Evolutionary conservation across 108 stramenopile genomes (phyloP), one percentile per base, ranked within the genome.

Genomic region (Pelagomonas calceolata): DNA sequence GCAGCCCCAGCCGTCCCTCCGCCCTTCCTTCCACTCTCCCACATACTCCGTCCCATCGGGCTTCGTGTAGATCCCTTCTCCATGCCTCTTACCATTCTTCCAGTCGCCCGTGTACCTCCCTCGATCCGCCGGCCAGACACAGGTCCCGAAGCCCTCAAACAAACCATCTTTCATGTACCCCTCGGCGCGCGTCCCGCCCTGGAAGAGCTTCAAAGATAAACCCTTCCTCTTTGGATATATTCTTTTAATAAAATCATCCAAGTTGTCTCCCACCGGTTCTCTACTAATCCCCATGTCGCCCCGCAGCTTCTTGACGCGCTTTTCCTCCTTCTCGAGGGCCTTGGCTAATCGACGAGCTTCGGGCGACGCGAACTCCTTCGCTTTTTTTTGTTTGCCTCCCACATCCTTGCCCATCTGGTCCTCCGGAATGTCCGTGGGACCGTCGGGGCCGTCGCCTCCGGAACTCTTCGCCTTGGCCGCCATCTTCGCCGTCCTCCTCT

Each of bases 31-130:
- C 60, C 73, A 78, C 46, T 65, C 30, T 21, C 77, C 77, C 31
- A 67, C 43, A 46, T 78, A 78, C 15, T 74, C n/a, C n/a, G n/a
- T n/a, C n/a, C n/a, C n/a, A n/a, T n/a, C n/a, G n/a, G n/a, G n/a
- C n/a, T n/a, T n/a, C n/a, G n/a, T n/a, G n/a, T n/a, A n/a, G n/a
- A n/a, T n/a, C n/a, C n/a, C n/a, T n/a, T n/a, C n/a, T n/a, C n/a
- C n/a, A n/a, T n/a, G 76, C 76, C 72, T 77, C 36, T 68, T 67
- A 18, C 76, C 76, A n/a, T 77, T 65, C 34, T 67, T 9, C 76
- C 76, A 77, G n/a, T 77, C 72, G 17, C n/a, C n/a, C n/a, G 14
- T 37, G 73, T 78, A 78, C 30, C 32, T 0, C 43, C 73, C 77
- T 15, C 77, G 73, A 36, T 67, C 63, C 32, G 29, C 66, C n/a